Conservation (phyloP, 305 asterid species). For the Coffea humblotiana region DNA sequence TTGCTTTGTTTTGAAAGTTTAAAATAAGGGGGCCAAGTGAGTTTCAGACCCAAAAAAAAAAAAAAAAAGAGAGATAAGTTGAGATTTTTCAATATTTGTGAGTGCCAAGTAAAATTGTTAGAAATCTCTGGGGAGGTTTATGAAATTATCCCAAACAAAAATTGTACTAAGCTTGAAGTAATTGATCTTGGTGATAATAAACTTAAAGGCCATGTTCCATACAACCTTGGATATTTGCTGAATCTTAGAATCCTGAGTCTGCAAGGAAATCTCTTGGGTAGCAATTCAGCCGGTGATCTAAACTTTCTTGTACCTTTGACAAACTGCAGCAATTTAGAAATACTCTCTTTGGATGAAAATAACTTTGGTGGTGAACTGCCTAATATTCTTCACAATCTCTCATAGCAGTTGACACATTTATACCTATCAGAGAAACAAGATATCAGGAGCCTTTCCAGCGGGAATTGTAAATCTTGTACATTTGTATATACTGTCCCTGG, state of each 20-base stretch:
- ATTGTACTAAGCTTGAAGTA: neutral
- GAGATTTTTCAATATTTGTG: too few relatives aligned
- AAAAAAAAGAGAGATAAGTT: too few relatives aligned
- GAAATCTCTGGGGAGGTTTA: too few relatives aligned
- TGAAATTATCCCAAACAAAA: too few relatives aligned
- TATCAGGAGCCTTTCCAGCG: neutral
- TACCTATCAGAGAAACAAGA: neutral
- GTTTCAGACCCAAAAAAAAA: too few relatives aligned
- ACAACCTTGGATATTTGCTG: neutral
- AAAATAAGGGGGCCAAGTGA: too few relatives aligned
- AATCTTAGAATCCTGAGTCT: neutral
- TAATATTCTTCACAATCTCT: neutral
- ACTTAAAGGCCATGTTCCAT: neutral
- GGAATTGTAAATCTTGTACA: neutral
- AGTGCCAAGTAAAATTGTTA: too few relatives aligned
- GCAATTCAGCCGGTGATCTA: neutral
- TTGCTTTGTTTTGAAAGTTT: too few relatives aligned
- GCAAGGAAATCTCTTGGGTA: neutral
- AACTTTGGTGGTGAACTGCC: constrained; percentile 3
- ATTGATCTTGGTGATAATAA: neutral
- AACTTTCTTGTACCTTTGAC: neutral
- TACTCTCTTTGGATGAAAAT: neutral
- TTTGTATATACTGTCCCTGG: neutral
- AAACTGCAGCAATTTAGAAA: neutral
- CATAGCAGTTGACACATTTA: neutral